Base-by-base conservation (phyloP, 768 basidiomycete genomes). In the Phylloporus sp. region DNA sequence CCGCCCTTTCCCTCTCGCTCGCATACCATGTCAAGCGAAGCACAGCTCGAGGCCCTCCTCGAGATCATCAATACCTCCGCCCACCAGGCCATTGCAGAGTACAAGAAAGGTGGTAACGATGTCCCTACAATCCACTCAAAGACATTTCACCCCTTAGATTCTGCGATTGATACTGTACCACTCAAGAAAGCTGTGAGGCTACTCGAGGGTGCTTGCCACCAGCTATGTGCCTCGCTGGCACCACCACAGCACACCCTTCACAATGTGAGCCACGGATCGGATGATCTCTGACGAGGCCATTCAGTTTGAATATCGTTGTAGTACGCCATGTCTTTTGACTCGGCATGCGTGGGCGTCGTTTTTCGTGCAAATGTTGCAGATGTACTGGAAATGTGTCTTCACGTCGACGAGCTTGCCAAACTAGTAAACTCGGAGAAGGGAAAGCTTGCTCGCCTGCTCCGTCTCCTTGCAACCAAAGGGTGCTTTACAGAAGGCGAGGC, bases 401-500 rank as follows among this genome's bases (percentile, higher is more conserved):
- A 59, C 32, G 54, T 68, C 8, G 49, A 57, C 2, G 59, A 68
- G 42, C 61, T 71, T 12, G 40, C 64, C n/a, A 52, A 56, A 43
- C 34, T 56, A 39, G 60, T 67, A 18, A 51, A 43, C 9, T 27
- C 69, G 31, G 64, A 68, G 38, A 56, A 54, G 36, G 57, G 56
- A 2, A 71, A 72, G 36, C 66, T 70, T 15, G 41, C 55, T 36
- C 68, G 66, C 4, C 44, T 70, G 20, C 56, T 71, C 18, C 65
- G 70, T 29, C 50, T 61, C 6, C 68, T 71, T 24, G 63, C 70
- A 0, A 58, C 61, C 15, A 62, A 61, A 26, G 65, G 68, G 12
- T 67, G 60, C 38, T 71, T 71, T 49, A 58, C 35, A 1, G 71
- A 71, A 62, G 63, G 70, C 56, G 38, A 42, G 42, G 5, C n/a